phyloP scores from a whole-genome alignment of 192 early-diverging fungal genomes.

The Spizellomyces punctatus region DNA sequence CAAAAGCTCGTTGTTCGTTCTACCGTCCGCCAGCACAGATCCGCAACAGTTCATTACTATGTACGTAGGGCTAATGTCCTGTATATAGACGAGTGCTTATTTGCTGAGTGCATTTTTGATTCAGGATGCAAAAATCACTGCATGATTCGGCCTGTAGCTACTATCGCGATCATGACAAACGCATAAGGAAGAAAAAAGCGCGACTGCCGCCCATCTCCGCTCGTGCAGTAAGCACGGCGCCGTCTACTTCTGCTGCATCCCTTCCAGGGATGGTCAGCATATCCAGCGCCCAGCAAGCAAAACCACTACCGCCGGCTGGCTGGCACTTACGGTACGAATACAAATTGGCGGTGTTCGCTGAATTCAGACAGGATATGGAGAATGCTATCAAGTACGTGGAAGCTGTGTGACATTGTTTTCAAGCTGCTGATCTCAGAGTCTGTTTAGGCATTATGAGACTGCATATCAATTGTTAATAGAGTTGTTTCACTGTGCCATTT shows the following conservation, averaged over 20 bases:
- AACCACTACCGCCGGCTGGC: constrained; percentile 49
- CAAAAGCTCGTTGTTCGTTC: constrained; percentile 68
- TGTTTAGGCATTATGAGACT: constrained; percentile 63
- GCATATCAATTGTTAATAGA: constrained; percentile 69
- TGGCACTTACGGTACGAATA: constrained; percentile 84
- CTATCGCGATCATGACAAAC: constrained; percentile 77
- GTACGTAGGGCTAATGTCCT: constrained; percentile 43
- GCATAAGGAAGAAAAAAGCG: constrained; percentile 69
- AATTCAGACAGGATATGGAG: constrained; percentile 59
- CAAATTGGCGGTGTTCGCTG: constrained; percentile 63
- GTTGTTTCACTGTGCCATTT: constrained; percentile 54
- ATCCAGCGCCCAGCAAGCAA: not conserved
- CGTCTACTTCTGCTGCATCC: constrained; percentile 8
- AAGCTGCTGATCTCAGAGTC: not conserved
- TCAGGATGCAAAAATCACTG: not conserved
- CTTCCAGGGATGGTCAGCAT: not conserved
- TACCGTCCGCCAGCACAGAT: constrained; percentile 53
- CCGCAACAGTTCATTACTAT: constrained; percentile 64
- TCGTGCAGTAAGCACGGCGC: not conserved
- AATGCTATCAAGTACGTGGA: constrained; percentile 40
- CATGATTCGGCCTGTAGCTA: constrained; percentile 40
- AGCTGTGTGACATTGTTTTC: not conserved
- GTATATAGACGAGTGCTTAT: not conserved
- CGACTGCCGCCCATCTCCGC: constrained; percentile 52
- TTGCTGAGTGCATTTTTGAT: not conserved